Base-by-base conservation (phyloP, 352 stramenopile species). In the Globisporangium yorkense region DNA sequence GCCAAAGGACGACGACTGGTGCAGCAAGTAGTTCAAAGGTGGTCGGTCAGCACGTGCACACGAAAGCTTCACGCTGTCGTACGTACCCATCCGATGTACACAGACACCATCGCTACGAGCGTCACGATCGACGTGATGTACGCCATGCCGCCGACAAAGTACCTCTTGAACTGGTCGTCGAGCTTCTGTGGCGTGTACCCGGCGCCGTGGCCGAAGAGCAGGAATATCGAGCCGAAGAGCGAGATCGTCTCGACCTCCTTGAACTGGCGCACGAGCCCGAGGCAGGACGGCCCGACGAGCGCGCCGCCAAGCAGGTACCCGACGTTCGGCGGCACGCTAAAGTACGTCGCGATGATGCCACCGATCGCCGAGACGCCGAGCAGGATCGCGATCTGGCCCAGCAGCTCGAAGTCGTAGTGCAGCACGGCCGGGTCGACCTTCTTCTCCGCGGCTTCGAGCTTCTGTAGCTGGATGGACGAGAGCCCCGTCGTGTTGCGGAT, bases 231-330 rank as follows among this genome's bases (percentile, higher is more conserved):
- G 15, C 92, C 92, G 61, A 98, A 97, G 29, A 97, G 84, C 37
- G 89, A 96, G 55, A 98, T 86, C 0, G 91, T 98, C 62, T 97
- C 87, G 18, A 97, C 92, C 60, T 97, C 84, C 54, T 94, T 92
- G 64, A 96, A 94, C 31, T 96, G 71, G 39, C 79, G 72, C 27
- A 97, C 88, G 18, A 96, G 56, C 5, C 80, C 84, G 15, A 96
- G 65, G 46, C 91, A 95, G 27, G 86, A 96, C 16, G 91, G 92
- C 20, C 92, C 92, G 5, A 97, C 87, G 2, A 97, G 65, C 33
- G 92, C 89, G 29, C 92, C 92, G 37, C 88, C 91, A 1, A 97
- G 73, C 18, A 98, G 71, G 72, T 97, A 97, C 0, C 92, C 92
- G 18, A 96, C 78, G 54, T 95, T 86, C n/a, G 88, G 85, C 16